Evolutionary conservation across 108 stramenopile genomes (phyloP).

Genomic region (Stephanodiscus minutulus): DNA sequence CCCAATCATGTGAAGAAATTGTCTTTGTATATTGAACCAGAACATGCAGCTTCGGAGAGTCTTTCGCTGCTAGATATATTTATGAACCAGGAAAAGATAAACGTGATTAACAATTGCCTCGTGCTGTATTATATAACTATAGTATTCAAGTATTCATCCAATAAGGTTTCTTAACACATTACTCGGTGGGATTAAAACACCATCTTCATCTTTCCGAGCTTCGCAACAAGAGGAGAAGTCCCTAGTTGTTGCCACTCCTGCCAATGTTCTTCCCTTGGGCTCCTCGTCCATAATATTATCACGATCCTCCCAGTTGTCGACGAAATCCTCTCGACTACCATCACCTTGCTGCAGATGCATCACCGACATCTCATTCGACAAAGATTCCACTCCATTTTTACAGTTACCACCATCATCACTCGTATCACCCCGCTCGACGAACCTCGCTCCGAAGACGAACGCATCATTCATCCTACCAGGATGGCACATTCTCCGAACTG

Average conservation of each 20-base stretch:
- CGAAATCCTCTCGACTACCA: conserved; percentile 10
- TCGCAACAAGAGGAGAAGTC: not conserved
- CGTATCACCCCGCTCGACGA: not conserved
- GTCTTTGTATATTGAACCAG: too few relatives aligned
- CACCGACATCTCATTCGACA: conserved; percentile 11
- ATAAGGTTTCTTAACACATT: conserved; percentile 21
- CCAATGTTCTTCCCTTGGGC: not conserved
- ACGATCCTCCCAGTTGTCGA: conserved; percentile 29
- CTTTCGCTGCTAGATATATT: too few relatives aligned
- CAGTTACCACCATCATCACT: not conserved
- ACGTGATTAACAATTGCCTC: too few relatives aligned
- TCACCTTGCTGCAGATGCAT: not conserved
- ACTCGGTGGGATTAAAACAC: conserved; percentile 30
- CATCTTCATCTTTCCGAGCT: conserved; percentile 34
- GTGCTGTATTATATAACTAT: not conserved
- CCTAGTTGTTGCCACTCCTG: not conserved
- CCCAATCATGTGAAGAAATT: too few relatives aligned
- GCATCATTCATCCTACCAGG: conserved; percentile 47
- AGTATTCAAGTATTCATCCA: conserved; percentile 15
- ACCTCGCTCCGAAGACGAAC: conserved; percentile 46
- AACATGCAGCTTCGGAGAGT: too few relatives aligned
- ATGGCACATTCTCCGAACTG: conserved; percentile 41
- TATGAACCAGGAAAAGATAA: too few relatives aligned
- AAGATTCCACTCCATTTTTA: not conserved
- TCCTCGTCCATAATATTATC: not conserved